Percentiles rank a stretch among this genome's conserved stretches.
These are phyloP conservation scores for Hanseniaspora gamundiae DNA, from an alignment of 1,139 yeast species.

Conservation along the genomic window DNA sequence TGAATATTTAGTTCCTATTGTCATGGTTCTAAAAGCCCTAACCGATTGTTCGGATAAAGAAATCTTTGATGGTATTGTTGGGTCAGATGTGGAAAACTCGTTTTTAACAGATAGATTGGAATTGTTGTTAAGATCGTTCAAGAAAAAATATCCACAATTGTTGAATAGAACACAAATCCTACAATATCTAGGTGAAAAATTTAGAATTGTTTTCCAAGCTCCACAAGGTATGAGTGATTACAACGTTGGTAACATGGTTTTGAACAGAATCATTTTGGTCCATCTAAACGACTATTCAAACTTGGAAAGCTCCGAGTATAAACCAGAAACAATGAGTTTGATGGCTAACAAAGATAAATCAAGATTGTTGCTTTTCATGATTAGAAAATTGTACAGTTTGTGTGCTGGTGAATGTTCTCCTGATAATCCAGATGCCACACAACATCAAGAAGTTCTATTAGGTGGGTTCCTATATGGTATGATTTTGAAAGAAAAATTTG, in stretches of 20 bases:
- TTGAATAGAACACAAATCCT: constrained; percentile 77
- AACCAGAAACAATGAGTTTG: not conserved
- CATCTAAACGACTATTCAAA: constrained; percentile 40
- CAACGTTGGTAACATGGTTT: constrained; percentile 80
- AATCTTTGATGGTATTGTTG: constrained; percentile 91
- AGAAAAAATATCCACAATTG: constrained; percentile 49
- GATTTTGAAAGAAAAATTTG: constrained; percentile 93
- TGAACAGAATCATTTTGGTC: constrained; percentile 76
- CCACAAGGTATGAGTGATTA: constrained; percentile 79
- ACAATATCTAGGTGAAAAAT: constrained; percentile 90
- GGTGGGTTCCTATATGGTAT: constrained; percentile 97
- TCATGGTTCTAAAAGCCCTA: constrained; percentile 85
- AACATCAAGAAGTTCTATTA: constrained; percentile 90
- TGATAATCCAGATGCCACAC: constrained; percentile 98
- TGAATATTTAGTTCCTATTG: constrained; percentile 86
- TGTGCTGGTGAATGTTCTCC: constrained; percentile 97
- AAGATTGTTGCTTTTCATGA: constrained; percentile 80
- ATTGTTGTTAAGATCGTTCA: constrained; percentile 76
- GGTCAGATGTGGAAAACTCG: constrained; percentile 74
- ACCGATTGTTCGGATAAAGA: constrained; percentile 87
- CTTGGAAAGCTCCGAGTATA: constrained; percentile 4
- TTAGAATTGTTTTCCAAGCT: constrained; percentile 85
- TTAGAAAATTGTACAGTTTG: constrained; percentile 83
- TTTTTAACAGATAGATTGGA: constrained; percentile 97
- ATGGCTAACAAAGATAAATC: constrained; percentile 58